Evolutionary conservation across 129 eudicot species (phyloP).

Genomic region (Helianthus tuberosus): DNA sequence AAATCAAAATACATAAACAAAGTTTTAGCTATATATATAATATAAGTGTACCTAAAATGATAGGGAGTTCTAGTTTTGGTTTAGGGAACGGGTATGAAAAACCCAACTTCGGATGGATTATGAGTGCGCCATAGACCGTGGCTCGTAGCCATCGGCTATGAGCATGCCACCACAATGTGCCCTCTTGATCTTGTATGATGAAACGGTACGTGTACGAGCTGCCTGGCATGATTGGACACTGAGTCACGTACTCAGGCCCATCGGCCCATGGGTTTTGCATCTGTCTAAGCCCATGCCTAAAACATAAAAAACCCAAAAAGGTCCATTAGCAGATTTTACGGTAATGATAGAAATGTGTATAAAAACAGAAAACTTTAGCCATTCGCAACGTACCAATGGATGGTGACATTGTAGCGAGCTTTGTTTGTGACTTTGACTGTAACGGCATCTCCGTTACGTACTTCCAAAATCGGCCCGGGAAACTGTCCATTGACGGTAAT

Average conservation of each 20-base stretch:
- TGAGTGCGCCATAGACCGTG: slow-evolving; percentile 73
- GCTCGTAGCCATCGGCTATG: slow-evolving; percentile 89
- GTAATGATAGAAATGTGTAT: not conserved
- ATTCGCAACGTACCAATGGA: slow-evolving; percentile 57
- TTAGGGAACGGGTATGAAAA: slow-evolving; percentile 57
- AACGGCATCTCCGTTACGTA: slow-evolving; percentile 62
- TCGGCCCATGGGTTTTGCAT: slow-evolving; percentile 91
- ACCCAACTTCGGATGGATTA: slow-evolving; percentile 70
- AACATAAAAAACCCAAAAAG: not conserved
- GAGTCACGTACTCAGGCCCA: slow-evolving; percentile 87
- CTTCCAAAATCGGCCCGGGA: slow-evolving; percentile 79
- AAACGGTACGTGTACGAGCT: slow-evolving; percentile 60
- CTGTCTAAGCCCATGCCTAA: slow-evolving; percentile 83
- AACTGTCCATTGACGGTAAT: slow-evolving; percentile 76
- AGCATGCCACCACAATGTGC: slow-evolving; percentile 92
- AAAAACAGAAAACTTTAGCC: not conserved
- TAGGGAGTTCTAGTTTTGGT: slow-evolving; percentile 60
- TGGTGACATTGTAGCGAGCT: slow-evolving; percentile 64
- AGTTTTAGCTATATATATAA: not conserved
- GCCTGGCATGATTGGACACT: slow-evolving; percentile 80
- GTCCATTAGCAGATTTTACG: not conserved
- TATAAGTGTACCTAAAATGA: slow-evolving; percentile 57
- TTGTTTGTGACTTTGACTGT: slow-evolving; percentile 55
- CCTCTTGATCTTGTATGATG: slow-evolving; percentile 66
- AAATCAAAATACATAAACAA: not conserved